phyloP scores from a whole-genome alignment of 1,284 basidiomycete species.

The Pseudozyma flocculosa region DNA sequence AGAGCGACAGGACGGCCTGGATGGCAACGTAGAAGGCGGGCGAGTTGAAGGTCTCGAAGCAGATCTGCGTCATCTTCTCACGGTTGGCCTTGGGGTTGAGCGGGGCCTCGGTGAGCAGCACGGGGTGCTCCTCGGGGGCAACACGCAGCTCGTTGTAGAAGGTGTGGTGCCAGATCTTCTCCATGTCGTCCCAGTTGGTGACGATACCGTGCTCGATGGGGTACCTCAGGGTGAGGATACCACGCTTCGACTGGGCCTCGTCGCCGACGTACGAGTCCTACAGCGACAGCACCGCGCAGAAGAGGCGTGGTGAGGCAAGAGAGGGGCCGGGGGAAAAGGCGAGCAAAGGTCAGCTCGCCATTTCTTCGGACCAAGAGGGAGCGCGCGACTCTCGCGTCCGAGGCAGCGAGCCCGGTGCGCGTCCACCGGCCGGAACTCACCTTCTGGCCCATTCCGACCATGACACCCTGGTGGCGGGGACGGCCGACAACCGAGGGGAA shows the following conservation, averaged over 20 bases:
- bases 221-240: slow-evolving; percentile 82
- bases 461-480: slow-evolving; percentile 87
- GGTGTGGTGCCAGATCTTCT: slow-evolving; percentile 58
- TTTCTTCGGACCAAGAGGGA: too few relatives aligned
- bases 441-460: slow-evolving; percentile 66
- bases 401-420: too few relatives aligned
- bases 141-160: slow-evolving; percentile 63
- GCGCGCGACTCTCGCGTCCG: too few relatives aligned
- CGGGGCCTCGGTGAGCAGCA: slow-evolving; percentile 89
- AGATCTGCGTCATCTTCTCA: slow-evolving; percentile 96
- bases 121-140: slow-evolving; percentile 80
- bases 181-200: slow-evolving; percentile 75
- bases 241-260: slow-evolving; percentile 92
- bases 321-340: too few relatives aligned
- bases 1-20: slow-evolving; percentile 87
- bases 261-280: slow-evolving; percentile 64
- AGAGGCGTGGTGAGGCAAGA: too few relatives aligned
- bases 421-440: slow-evolving; percentile 5
- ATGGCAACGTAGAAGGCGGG: slow-evolving; percentile 92
- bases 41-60: slow-evolving; percentile 95
- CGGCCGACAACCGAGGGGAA: slow-evolving; percentile 80
- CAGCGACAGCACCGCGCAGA: neutral
- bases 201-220: slow-evolving; percentile 70
- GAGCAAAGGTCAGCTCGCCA: neutral
- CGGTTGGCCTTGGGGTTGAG: slow-evolving; percentile 92